Conservation (phyloP, 2,329 filamentous ascomycete species). For the Cladosporium sp. region DNA sequence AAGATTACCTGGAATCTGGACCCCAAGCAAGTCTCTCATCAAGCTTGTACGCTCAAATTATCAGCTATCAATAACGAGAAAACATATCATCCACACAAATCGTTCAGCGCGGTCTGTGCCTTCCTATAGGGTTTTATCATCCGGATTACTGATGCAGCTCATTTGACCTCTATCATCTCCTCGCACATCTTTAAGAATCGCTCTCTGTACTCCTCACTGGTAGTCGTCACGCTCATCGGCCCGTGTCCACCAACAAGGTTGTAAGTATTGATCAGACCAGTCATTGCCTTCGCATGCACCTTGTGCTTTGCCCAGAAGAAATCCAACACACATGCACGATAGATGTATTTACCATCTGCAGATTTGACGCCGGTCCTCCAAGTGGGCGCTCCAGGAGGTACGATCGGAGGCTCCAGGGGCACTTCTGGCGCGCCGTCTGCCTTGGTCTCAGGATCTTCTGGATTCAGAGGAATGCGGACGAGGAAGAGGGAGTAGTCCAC, state of each 20-base stretch:
- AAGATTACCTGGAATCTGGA: not conserved
- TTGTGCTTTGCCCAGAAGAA: constrained; percentile 81
- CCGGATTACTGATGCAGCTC: not conserved
- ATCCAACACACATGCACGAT: constrained; percentile 68
- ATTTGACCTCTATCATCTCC: constrained; percentile 43
- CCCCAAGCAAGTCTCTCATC: not conserved
- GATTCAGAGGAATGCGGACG: constrained; percentile 55
- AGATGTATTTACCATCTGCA: constrained; percentile 65
- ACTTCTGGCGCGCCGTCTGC: constrained; percentile 38
- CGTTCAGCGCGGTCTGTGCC: not conserved
- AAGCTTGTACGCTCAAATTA: not conserved
- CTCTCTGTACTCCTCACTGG: constrained; percentile 66
- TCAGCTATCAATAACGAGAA: not conserved
- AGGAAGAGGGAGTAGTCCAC: constrained; percentile 78
- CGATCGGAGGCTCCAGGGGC: constrained; percentile 37
- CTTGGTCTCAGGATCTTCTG: constrained; percentile 15
- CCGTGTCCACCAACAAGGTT: constrained; percentile 66
- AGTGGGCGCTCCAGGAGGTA: constrained; percentile 35
- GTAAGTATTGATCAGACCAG: constrained; percentile 56
- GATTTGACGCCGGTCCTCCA: constrained; percentile 67
- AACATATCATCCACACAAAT: not conserved
- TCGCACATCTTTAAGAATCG: constrained; percentile 58
- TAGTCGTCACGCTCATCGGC: constrained; percentile 74
- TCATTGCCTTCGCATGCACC: constrained; percentile 66
- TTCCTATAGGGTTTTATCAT: not conserved